A percentile compares a stretch with the other conserved stretches of the same genome.
Conservation (phyloP, 768 basidiomycete genomes). For the Phlegmacium glaucopus region DNA sequence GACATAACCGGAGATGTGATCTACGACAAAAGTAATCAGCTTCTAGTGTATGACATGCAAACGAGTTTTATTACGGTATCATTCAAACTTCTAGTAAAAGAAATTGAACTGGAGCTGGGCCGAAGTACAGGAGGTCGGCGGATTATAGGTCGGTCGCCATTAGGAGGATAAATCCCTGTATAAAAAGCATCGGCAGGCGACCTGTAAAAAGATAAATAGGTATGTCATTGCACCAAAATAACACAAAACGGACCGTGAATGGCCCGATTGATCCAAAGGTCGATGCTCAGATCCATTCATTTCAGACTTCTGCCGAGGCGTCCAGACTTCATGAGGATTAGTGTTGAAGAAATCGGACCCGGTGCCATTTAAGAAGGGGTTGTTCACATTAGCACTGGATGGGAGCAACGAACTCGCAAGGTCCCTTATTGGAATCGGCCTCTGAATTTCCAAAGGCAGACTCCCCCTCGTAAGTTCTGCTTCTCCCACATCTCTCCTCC, state of each 20-base stretch:
- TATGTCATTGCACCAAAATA: neutral
- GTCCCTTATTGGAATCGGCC: slow-evolving; percentile 18
- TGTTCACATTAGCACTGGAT: slow-evolving; percentile 22
- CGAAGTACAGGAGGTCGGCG: slow-evolving; percentile 43
- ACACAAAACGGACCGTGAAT: slow-evolving; percentile 35
- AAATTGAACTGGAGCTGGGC: slow-evolving; percentile 39
- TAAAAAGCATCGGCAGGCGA: slow-evolving; percentile 40
- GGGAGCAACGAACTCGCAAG: slow-evolving; percentile 9
- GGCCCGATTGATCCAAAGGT: slow-evolving; percentile 37
- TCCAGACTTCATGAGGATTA: slow-evolving; percentile 28
- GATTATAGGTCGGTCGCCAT: slow-evolving; percentile 20
- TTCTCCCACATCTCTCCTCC: slow-evolving; percentile 60
- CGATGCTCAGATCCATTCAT: slow-evolving; percentile 20
- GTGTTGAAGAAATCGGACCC: slow-evolving; percentile 1
- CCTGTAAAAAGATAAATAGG: slow-evolving; percentile 18
- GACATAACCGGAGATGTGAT: slow-evolving; percentile 32
- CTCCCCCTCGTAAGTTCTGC: slow-evolving; percentile 21
- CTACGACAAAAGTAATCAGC: slow-evolving; percentile 16
- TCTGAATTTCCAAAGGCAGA: slow-evolving; percentile 20
- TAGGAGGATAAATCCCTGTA: slow-evolving; percentile 21
- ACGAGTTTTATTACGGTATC: slow-evolving; percentile 38
- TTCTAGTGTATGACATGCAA: neutral
- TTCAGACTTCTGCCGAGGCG: slow-evolving; percentile 22
- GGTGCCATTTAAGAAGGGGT: slow-evolving; percentile 15
- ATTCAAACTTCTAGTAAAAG: slow-evolving; percentile 43